Evolutionary conservation across 176 grass and related monocot genomes (phyloP), one percentile per base, ranked within the genome.

Genomic region (Phoenix dactylifera): DNA sequence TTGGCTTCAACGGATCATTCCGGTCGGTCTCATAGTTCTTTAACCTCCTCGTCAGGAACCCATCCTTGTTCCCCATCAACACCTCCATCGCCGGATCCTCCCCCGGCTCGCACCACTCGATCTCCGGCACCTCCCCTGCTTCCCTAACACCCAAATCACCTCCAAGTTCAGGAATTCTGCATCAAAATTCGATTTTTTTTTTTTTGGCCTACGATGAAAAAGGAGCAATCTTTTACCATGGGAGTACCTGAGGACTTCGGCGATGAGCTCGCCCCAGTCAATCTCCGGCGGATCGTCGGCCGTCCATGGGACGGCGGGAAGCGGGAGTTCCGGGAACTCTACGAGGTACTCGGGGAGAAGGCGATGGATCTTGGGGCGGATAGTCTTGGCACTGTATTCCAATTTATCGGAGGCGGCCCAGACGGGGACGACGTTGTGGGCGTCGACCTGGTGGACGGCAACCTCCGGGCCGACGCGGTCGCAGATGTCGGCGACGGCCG

Each of bases 361-460:
- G 63, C 83, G 89, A 49, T 64, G 83, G 48, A 90, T 71, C 64
- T 87, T 96, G 28, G 74, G 25, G 52, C 92, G 77, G 30, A 90
- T 87, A 6, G 92, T 96, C 72, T 56, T 90, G 52, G 92, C 92
- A 0, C 80, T 74, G 61, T 90, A 96, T 72, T 96, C 86, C 22
- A 90, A 58, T 69, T 86, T 89, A 49, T 72, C 72, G 4, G 92
- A 90, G 7, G 92, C 80, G 49, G 50, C 55, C 92, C 92, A 90
- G 6, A 85, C 75, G 4, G 86, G 86, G 52, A 96, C 80, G 22
- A 96, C 81, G 20, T 96, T 96, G 72, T 96, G 92, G 6, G 92
- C 83, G 50, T 96, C 91, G 39, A 96, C 90, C 77, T 87, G 83
- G 57, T 96, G 78, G 24, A 96, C 59, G 19, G 75, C 72, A 55